phyloP scores from a whole-genome alignment of 169 alveolate genomes.

The Sarcocystis neurona region DNA sequence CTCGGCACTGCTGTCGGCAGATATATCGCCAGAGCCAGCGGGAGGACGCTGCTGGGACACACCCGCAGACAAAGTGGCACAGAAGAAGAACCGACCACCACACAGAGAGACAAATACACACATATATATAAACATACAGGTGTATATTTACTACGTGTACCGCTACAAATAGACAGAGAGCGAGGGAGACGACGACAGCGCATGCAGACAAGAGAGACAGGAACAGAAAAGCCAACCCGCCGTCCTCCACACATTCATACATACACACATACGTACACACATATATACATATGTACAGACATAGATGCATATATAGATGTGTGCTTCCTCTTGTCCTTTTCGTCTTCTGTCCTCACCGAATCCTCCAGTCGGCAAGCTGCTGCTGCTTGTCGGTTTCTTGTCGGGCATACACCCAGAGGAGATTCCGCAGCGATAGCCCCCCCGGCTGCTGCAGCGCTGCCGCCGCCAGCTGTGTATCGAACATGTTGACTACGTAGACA shows the following conservation, averaged over 20 bases:
- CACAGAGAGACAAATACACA: too few species aligned
- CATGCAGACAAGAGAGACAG: neutral
- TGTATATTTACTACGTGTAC: too few species aligned
- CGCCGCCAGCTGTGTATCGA: constrained; percentile 93
- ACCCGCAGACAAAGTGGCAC: too few species aligned
- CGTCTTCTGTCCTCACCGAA: constrained; percentile 42
- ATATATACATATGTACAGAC: neutral
- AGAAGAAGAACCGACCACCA: too few species aligned
- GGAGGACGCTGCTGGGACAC: too few species aligned
- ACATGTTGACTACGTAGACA: constrained; percentile 90
- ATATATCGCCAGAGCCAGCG: too few species aligned
- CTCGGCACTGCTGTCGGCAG: too few species aligned
- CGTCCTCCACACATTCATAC: neutral
- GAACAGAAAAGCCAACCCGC: neutral
- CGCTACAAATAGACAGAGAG: too few species aligned
- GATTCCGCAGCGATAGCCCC: constrained; percentile 80
- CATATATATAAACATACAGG: too few species aligned
- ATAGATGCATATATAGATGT: neutral
- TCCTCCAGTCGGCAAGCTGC: constrained; percentile 93
- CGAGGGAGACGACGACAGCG: neutral
- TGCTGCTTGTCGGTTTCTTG: constrained; percentile 86
- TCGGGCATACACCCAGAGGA: constrained; percentile 79
- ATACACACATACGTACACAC: neutral
- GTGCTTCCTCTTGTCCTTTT: neutral
- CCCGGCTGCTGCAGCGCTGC: constrained; percentile 80